Base-by-base conservation (phyloP, 73 alveolate species). In the Blepharisma stoltei region DNA sequence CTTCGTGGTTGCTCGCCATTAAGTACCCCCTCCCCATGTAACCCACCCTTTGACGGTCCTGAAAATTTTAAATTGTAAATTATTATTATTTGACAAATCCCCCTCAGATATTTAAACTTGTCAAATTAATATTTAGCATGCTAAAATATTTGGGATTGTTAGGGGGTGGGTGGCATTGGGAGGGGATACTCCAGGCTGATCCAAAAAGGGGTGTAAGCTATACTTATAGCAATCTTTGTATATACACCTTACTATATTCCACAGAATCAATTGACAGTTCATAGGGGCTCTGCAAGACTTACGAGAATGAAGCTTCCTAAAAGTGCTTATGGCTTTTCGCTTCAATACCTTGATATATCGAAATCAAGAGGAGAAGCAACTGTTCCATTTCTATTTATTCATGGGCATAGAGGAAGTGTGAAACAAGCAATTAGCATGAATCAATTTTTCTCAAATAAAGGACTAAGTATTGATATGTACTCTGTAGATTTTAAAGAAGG, bases 381-480 rank as follows among this genome's bases (percentile, higher is more conserved):
- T 60, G 46, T 9, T n/a, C 38, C 46, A 1, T 60, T 14, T 38
- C 46, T 60, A 25, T 60, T 60, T 60, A 25, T 60, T 11, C 73
- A 60, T 25, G 73, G 73, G 4, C 73, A 60, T 5, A 60, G 23
- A 60, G 73, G 73, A 60, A 60, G 73, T 38, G 38, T n/a, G 4
- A 60, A 60, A 25, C 73, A 60, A 60, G 73, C 73, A 8, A 60
- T 60, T 60, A 14, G 46, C 2, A 60, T 60, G 73, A 60, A n/a
- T 18, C 18, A 18, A 14, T 60, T 18, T 38, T 60, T 60, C 46
- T n/a, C 14, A 25, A 18, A 14, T 38, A n/a, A 60, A 9, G 37
- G 48, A 20, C 14, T 25, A 11, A 18, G 5, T 14, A 60, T 25
- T 20, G 23, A 60, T 38, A 60, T 60, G 73, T 60, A 60, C 23